Evolutionary conservation across 139 green algal genomes (phyloP).

Genomic region (Mesotaenium endlicherianum): DNA sequence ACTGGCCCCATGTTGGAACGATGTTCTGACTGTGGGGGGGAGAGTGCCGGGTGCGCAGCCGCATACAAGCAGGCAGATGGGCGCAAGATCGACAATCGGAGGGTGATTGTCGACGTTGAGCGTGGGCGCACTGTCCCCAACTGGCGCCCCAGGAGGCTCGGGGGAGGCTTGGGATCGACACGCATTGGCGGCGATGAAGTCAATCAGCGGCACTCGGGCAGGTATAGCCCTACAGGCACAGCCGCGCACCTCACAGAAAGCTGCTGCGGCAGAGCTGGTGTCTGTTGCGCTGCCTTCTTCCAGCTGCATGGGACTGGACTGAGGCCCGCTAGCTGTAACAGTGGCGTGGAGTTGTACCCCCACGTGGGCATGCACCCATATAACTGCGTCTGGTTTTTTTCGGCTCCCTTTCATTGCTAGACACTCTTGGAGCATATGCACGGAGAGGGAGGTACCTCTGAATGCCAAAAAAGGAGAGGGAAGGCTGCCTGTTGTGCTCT

Average conservation of each 20-base stretch:
- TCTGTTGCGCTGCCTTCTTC: no score
- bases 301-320: not conserved
- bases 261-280: not conserved
- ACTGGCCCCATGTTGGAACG: no score
- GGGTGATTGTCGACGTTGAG: constrained; percentile 62
- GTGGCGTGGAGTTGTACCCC: not conserved
- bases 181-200: constrained; percentile 48
- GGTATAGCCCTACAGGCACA: not conserved
- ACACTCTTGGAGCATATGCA: no score
- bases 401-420: not conserved
- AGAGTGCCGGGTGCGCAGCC: constrained; percentile 15
- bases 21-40: no score
- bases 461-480: no score
- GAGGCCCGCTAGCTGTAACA: not conserved
- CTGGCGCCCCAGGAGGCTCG: constrained; percentile 57
- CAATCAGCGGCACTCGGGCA: constrained; percentile 38
- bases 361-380: not conserved
- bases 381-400: not conserved
- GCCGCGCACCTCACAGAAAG: not conserved
- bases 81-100: constrained; percentile 56
- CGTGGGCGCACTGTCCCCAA: constrained; percentile 56
- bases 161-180: constrained; percentile 53
- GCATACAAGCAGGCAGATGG: constrained; percentile 58
- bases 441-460: no score
- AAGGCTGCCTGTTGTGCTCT: no score